Percentiles rank a stretch among this genome's conserved stretches.
phyloP scores from a whole-genome alignment of 169 alveolate genomes.

The Plasmodium vinckei region DNA sequence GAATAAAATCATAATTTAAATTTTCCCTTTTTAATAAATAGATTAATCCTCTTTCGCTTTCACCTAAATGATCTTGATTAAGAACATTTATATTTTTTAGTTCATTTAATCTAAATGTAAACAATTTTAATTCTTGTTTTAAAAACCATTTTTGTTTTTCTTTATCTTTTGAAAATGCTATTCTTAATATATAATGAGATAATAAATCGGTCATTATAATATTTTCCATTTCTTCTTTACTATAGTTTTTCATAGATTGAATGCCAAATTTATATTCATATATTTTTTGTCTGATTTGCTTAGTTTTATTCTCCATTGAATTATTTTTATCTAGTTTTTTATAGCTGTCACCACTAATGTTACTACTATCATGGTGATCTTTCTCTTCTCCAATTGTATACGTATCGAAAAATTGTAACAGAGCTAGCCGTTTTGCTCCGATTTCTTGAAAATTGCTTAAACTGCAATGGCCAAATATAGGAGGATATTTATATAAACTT shows the following conservation, averaged over 20 bases:
- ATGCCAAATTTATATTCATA: conserved; percentile 83
- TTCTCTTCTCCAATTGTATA: conserved; percentile 61
- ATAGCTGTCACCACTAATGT: neutral
- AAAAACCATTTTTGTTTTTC: conserved; percentile 90
- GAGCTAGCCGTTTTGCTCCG: conserved; percentile 86
- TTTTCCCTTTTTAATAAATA: conserved; percentile 81
- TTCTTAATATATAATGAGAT: conserved; percentile 84
- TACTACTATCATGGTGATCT: conserved; percentile 1
- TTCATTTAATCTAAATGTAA: conserved; percentile 81
- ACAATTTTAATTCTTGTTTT: conserved; percentile 84
- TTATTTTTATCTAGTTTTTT: conserved; percentile 25
- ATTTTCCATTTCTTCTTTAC: conserved; percentile 77
- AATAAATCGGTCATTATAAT: conserved; percentile 84
- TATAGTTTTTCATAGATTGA: conserved; percentile 78
- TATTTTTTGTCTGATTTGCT: conserved; percentile 72
- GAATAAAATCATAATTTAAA: conserved; percentile 77
- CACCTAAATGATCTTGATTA: conserved; percentile 78
- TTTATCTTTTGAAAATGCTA: conserved; percentile 86
- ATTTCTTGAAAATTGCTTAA: conserved; percentile 86
- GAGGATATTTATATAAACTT: conserved; percentile 81
- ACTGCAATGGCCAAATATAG: conserved; percentile 83
- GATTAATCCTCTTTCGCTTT: conserved; percentile 82
- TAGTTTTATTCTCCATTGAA: conserved; percentile 32
- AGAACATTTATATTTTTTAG: conserved; percentile 77
- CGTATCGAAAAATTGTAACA: conserved; percentile 64